A percentile compares a stretch with the other conserved stretches of the same genome.
Evolutionary conservation across 2,329 filamentous ascomycete species (phyloP).

Genomic region (Metarhizium anisopliae): DNA sequence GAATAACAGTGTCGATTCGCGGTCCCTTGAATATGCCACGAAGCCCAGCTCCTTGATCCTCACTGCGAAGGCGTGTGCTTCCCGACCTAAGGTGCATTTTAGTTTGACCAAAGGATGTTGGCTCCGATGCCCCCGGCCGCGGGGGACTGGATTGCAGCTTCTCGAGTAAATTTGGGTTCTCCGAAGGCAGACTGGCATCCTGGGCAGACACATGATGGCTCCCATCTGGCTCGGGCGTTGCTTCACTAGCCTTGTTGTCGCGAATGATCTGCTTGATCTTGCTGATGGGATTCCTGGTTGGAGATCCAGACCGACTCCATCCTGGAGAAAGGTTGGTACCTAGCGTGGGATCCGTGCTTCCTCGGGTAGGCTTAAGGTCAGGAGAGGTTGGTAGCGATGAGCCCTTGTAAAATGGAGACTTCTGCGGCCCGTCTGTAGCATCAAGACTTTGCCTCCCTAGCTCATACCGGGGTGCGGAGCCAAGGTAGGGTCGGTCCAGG

Average conservation of each 20-base stretch:
- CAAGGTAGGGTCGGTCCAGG: constrained; percentile 12
- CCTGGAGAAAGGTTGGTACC: constrained; percentile 55
- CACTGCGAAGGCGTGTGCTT: constrained; percentile 34
- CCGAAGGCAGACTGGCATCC: constrained; percentile 15
- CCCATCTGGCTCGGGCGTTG: constrained; percentile 25
- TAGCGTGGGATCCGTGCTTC: constrained; percentile 46
- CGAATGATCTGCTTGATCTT: constrained; percentile 48
- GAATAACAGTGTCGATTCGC: constrained; percentile 64
- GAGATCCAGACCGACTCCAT: constrained; percentile 55
- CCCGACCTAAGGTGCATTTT: constrained; percentile 35
- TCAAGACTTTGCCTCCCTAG: constrained; percentile 38
- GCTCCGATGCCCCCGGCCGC: constrained; percentile 26
- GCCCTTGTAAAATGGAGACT: constrained; percentile 32
- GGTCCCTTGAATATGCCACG: constrained; percentile 66
- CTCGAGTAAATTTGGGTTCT: constrained; percentile 11
- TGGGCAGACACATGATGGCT: constrained; percentile 16
- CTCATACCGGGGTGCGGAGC: constrained; percentile 16
- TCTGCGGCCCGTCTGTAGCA: constrained; percentile 26
- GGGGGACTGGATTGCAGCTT: constrained; percentile 11
- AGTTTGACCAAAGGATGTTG: constrained; percentile 8
- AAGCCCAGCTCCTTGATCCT: constrained; percentile 22
- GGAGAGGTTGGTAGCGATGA: constrained; percentile 43
- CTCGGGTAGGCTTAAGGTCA: constrained; percentile 35
- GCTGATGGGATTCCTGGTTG: constrained; percentile 48
- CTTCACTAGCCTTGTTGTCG: constrained; percentile 43